Base-by-base conservation (phyloP, 352 stramenopile species). In the Paralagenidium karlingii region DNA sequence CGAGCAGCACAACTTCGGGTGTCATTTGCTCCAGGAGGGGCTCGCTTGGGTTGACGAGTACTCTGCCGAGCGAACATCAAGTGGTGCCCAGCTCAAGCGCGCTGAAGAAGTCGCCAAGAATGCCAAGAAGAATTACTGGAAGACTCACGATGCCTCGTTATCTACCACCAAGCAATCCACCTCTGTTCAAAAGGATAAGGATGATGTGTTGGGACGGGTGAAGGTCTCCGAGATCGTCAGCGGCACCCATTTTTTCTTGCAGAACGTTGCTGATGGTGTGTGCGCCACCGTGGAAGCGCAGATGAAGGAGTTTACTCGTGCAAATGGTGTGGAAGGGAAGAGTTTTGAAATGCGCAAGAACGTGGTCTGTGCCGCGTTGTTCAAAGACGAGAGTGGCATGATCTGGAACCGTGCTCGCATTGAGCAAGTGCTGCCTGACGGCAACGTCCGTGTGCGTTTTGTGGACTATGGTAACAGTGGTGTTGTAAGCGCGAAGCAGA, bases 381-480 rank as follows among this genome's bases (percentile, higher is more conserved):
- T 97, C 50, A 84, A 98, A 47, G 94, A 98, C 52, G 91, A 89
- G 36, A 82, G 66, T 29, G 86, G 87, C 5, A 83, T 80, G 15
- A 53, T 82, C 22, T 98, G 93, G 93, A 98, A 97, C 69, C 84
- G 94, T 43, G 92, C 78, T 11, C 93, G 94, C 41, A 64, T 98
- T 28, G 77, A 91, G 47, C 70, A 70, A 37, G 58, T 87, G 29
- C 48, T 82, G 43, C 39, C 59, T 2, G 65, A 88, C 28, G 69
- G 65, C 26, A 69, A 60, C 5, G 68, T 58, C 1, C 77, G 74
- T 33, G 77, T 98, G 38, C 71, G 91, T 11, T 98, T 96, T 58
- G 71, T 99, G 24, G 94, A 99, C 78, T 96, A 97, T 49, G 94
- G 94, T 45, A 98, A 98, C 55, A 63, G 84, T 13, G 75, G 71